Conservation (phyloP, 2,329 filamentous ascomycete genomes). For the Periconia macrospinosa region DNA sequence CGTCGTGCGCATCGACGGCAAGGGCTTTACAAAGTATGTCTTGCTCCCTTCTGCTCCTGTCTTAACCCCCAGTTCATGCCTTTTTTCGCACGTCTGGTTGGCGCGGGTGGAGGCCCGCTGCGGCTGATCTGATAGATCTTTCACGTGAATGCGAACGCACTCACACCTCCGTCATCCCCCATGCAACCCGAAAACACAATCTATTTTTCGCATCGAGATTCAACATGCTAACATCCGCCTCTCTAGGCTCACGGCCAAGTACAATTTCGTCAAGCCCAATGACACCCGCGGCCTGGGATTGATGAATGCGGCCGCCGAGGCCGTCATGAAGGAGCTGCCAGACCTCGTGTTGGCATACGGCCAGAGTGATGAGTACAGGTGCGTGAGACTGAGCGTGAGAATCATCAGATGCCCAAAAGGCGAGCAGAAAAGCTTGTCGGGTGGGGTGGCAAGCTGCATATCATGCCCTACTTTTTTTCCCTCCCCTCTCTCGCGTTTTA, state of each 20-base stretch:
- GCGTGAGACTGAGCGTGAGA: too few species aligned
- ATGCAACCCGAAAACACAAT: too few species aligned
- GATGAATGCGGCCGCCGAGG: conserved; percentile 91
- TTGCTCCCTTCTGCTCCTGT: conserved; percentile 3
- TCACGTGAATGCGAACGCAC: conserved; percentile 1
- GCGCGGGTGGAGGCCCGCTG: conserved; percentile 16
- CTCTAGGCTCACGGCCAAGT: conserved; percentile 75
- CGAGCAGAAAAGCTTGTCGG: neutral
- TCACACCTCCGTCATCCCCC: conserved; percentile 1
- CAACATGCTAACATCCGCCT: conserved; percentile 2
- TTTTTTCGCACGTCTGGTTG: neutral
- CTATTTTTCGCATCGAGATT: neutral
- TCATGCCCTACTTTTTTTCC: neutral
- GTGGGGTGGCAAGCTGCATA: neutral
- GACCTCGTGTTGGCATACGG: conserved; percentile 90
- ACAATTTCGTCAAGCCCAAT: conserved; percentile 89
- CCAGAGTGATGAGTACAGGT: conserved; percentile 92
- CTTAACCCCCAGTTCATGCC: conserved; percentile 1
- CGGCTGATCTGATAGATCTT: conserved; percentile 9
- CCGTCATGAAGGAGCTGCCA: conserved; percentile 78
- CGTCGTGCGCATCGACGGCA: conserved; percentile 88
- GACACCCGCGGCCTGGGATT: conserved; percentile 83
- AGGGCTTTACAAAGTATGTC: conserved; percentile 86
- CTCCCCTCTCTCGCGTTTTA: conserved; percentile 11
- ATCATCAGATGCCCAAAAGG: neutral